Conservation (phyloP, 2,329 filamentous ascomycete species). For the Aspergillus awamori region DNA sequence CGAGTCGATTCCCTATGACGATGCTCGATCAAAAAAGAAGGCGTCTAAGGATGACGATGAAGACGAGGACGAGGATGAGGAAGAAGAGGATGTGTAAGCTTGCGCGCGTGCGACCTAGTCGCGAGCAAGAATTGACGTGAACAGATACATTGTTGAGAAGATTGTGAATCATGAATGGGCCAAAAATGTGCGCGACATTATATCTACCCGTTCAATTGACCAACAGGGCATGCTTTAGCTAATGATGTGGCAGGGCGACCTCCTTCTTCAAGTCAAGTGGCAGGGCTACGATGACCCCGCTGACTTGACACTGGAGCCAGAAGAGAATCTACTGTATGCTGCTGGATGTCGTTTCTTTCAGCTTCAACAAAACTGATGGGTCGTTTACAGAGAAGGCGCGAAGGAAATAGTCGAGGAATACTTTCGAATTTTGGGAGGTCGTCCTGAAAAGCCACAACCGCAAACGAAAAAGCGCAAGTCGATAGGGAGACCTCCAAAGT, state of each 20-base stretch:
- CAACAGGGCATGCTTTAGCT: slow-evolving; percentile 17
- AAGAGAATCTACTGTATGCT: slow-evolving; percentile 47
- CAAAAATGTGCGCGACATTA: slow-evolving; percentile 35
- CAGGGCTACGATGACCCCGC: slow-evolving; percentile 47
- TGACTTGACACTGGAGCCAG: slow-evolving; percentile 52
- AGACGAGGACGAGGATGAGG: slow-evolving; percentile 36
- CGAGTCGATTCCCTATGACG: slow-evolving; percentile 43
- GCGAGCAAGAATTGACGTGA: slow-evolving; percentile 17
- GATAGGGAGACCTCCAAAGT: slow-evolving; percentile 33
- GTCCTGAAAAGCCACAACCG: slow-evolving; percentile 35
- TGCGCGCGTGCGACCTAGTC: slow-evolving; percentile 13
- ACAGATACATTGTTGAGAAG: slow-evolving; percentile 46
- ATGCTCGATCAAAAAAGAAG: slow-evolving; percentile 26
- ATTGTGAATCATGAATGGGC: slow-evolving; percentile 43
- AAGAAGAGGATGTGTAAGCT: slow-evolving; percentile 42
- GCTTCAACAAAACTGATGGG: slow-evolving; percentile 21
- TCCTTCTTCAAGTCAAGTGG: slow-evolving; percentile 52
- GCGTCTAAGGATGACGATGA: slow-evolving; percentile 25
- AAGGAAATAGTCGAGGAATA: slow-evolving; percentile 45
- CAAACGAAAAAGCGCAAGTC: slow-evolving; percentile 40
- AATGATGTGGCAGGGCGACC: slow-evolving; percentile 35
- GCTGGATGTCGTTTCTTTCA: background rate
- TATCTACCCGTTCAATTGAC: slow-evolving; percentile 1
- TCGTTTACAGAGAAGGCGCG: slow-evolving; percentile 39
- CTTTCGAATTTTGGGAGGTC: slow-evolving; percentile 46